phyloP scores from a whole-genome alignment of 306 rosid genomes.

The Hippophae tibetana region DNA sequence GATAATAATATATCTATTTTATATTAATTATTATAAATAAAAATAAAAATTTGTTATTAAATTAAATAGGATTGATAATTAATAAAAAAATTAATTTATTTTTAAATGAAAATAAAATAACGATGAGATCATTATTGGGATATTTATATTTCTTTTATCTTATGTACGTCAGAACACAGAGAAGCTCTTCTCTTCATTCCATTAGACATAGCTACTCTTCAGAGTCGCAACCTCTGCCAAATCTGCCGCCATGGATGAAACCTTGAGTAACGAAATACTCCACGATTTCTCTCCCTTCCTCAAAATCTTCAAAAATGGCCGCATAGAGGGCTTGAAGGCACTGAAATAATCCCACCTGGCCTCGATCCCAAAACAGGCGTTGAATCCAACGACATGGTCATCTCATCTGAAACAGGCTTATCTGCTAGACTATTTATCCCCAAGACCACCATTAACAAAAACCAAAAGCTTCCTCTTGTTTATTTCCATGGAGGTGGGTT shows the following conservation, averaged over 20 bases:
- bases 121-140: too few relatives aligned
- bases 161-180: too few relatives aligned
- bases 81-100: too few relatives aligned
- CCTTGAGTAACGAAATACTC: neutral
- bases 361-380: slow-evolving; percentile 27
- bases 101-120: too few relatives aligned
- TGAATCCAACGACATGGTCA: slow-evolving; percentile 39
- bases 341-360: slow-evolving; percentile 31
- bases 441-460: slow-evolving; percentile 1
- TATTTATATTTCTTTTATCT: too few relatives aligned
- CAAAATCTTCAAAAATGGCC: neutral
- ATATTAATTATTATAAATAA: too few relatives aligned
- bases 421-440: slow-evolving; percentile 43
- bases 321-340: neutral
- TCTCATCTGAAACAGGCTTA: slow-evolving; percentile 25
- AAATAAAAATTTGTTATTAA: too few relatives aligned
- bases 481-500: slow-evolving; percentile 59
- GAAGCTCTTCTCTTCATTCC: too few relatives aligned
- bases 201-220: too few relatives aligned
- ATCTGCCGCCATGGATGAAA: neutral
- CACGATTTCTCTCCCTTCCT: neutral
- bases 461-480: slow-evolving; percentile 33
- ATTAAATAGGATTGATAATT: too few relatives aligned
- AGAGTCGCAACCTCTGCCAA: too few relatives aligned
- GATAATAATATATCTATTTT: too few relatives aligned